A percentile compares a stretch with the other conserved stretches of the same genome.
These are phyloP conservation scores for Lagerstroemia speciosa DNA, from an alignment of 345 rosid genomes.

Conservation along the genomic window DNA sequence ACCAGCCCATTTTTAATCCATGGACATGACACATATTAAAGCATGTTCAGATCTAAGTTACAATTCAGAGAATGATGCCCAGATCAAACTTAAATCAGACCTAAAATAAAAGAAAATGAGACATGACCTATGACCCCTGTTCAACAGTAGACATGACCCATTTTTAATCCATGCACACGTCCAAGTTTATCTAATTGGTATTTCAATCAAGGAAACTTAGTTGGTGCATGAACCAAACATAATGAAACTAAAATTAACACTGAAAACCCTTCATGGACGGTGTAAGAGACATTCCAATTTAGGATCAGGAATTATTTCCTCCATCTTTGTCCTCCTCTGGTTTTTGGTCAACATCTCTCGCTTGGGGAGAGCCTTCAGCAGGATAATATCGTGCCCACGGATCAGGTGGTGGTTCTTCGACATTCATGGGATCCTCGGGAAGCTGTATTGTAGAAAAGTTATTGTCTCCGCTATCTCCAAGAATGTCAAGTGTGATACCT, in stretches of 20 bases:
- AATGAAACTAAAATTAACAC: neutral
- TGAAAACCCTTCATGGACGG: neutral
- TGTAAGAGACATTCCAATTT: neutral
- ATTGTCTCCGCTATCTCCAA: neutral
- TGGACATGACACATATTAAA: neutral
- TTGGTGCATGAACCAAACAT: neutral
- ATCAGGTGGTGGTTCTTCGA: neutral
- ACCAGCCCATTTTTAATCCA: too few species aligned
- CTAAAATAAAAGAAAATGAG: neutral
- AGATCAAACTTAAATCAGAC: neutral
- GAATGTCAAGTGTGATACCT: neutral
- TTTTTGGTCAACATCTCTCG: neutral
- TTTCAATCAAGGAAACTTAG: neutral
- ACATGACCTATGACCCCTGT: neutral
- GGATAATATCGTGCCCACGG: neutral
- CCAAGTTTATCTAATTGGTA: neutral
- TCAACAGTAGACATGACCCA: too few species aligned
- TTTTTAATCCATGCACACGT: neutral
- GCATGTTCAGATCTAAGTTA: neutral
- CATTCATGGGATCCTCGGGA: neutral
- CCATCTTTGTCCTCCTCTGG: neutral
- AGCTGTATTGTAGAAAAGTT: neutral
- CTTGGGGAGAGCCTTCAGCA: neutral
- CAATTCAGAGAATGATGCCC: neutral
- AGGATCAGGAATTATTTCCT: neutral